Evolutionary conservation across 2,329 filamentous ascomycete species (phyloP).

Genomic region (Alternaria panax): DNA sequence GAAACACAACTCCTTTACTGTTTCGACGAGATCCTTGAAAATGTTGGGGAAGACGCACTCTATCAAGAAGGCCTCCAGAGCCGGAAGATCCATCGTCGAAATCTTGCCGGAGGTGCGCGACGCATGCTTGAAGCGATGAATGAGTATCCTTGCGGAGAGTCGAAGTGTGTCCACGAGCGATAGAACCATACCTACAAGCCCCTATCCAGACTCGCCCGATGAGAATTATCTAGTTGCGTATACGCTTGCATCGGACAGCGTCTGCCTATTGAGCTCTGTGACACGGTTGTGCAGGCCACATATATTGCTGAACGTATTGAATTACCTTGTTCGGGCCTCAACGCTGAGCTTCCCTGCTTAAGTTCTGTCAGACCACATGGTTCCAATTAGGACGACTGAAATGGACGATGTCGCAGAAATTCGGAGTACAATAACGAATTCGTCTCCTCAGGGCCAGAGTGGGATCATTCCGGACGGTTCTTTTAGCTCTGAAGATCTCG

Average conservation of each 20-base stretch:
- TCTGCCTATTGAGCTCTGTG: not conserved
- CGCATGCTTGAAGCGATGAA: not conserved
- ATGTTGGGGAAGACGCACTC: no score
- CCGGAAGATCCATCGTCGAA: not conserved
- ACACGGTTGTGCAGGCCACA: not conserved
- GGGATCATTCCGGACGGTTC: not conserved
- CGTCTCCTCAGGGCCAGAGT: not conserved
- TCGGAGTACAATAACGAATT: not conserved
- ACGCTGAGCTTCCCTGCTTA: no score
- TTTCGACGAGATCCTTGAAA: no score
- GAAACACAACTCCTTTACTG: no score
- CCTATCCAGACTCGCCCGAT: not conserved
- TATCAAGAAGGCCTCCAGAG: no score
- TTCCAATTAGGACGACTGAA: no score
- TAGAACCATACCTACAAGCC: not conserved
- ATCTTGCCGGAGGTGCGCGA: not conserved
- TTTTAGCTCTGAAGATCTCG: not conserved
- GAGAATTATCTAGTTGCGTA: not conserved
- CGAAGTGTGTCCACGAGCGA: not conserved
- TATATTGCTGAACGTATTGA: not conserved
- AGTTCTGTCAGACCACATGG: no score
- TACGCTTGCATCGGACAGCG: not conserved
- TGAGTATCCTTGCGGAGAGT: not conserved
- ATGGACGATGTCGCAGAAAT: no score
- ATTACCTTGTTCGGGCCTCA: not conserved